Conservation (phyloP, 129 eudicot genomes). For the Glebionis coronaria region DNA sequence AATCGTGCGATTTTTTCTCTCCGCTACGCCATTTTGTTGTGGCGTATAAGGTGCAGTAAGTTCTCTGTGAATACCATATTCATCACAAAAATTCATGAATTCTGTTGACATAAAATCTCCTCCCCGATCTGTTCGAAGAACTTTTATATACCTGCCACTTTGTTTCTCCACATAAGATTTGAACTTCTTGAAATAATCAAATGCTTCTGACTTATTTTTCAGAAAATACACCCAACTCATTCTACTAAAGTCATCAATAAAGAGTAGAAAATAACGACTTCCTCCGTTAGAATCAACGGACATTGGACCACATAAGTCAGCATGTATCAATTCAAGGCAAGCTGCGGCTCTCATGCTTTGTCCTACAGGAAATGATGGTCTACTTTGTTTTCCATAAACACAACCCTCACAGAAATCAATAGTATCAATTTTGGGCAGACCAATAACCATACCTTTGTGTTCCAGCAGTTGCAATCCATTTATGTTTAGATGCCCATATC, state of each 20-base stretch:
- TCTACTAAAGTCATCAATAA: neutral
- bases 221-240: conserved; percentile 3
- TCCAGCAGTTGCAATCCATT: conserved; percentile 1
- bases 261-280: neutral
- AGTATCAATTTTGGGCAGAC: neutral
- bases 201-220: neutral
- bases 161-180: conserved; percentile 3
- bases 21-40: conserved; percentile 6
- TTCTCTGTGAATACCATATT: neutral
- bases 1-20: neutral
- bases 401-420: conserved; percentile 29
- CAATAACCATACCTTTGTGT: conserved; percentile 5
- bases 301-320: conserved; percentile 8
- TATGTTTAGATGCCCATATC: conserved; percentile 5
- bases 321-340: conserved; percentile 3
- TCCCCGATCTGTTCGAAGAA: neutral
- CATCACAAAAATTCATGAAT: neutral
- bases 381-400: conserved; percentile 33
- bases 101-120: neutral
- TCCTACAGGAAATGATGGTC: neutral
- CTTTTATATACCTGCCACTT: neutral
- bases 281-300: neutral
- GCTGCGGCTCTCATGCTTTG: neutral
- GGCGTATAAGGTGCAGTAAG: neutral
- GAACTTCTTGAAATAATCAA: neutral